Conservation (phyloP, 306 rosid species). For the Quercus mongolica region DNA sequence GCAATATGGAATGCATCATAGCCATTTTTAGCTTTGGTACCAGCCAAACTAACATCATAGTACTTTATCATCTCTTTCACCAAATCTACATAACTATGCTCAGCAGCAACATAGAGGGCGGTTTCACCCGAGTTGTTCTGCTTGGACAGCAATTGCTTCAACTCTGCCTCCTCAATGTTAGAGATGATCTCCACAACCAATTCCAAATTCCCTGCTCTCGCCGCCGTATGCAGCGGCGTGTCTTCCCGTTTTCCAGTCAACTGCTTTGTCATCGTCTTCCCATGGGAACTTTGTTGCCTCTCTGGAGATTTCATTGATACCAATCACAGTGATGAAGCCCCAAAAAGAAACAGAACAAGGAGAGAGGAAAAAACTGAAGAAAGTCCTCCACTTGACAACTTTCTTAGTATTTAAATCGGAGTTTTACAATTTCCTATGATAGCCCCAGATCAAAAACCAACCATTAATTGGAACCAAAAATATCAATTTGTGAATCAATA, state of each 20-base stretch:
- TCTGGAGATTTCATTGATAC: constrained; percentile 22
- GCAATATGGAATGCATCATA: constrained; percentile 76
- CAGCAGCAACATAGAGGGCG: constrained; percentile 62
- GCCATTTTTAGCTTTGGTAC: constrained; percentile 63
- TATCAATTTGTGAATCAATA: constrained; percentile 14
- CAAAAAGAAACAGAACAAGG: constrained; percentile 2
- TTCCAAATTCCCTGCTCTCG: constrained; percentile 55
- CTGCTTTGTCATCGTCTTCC: constrained; percentile 58
- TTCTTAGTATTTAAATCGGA: no score
- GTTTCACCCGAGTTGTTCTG: constrained; percentile 64
- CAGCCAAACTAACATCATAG: constrained; percentile 48
- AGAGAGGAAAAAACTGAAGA: no score
- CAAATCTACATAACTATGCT: constrained; percentile 47
- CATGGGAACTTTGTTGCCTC: constrained; percentile 17
- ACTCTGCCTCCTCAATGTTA: constrained; percentile 38
- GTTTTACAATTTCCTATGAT: no score
- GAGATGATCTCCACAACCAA: constrained; percentile 46
- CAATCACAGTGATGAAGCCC: not conserved
- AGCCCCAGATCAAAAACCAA: constrained; percentile 2
- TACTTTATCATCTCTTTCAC: constrained; percentile 51
- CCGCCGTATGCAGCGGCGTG: constrained; percentile 52
- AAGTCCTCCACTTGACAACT: no score
- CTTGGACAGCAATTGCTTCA: constrained; percentile 53
- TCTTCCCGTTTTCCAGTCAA: constrained; percentile 54
- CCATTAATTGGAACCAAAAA: not conserved